Conservation (phyloP, 306 rosid genomes). For the Acacia crassicarpa region DNA sequence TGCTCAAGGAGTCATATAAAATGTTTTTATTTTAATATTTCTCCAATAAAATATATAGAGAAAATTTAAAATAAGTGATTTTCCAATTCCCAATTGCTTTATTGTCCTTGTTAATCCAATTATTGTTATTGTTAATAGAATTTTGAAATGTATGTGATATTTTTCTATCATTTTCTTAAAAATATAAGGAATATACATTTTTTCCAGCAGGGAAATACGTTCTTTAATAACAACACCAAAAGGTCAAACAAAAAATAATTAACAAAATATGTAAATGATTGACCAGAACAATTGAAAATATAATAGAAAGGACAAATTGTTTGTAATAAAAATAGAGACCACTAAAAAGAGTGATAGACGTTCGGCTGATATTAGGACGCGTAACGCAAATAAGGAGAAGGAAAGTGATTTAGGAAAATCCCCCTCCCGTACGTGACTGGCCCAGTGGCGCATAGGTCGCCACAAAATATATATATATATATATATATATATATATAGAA, state of each 20-base stretch:
- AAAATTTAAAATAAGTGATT: too few species aligned
- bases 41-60: background rate
- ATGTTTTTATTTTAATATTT: background rate
- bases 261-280: background rate
- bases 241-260: background rate
- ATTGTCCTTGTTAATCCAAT: too few species aligned
- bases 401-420: background rate
- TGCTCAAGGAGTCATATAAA: background rate
- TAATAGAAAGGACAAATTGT: background rate
- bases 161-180: too few species aligned
- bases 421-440: background rate
- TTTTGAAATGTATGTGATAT: too few species aligned
- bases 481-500: too few species aligned
- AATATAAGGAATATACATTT: background rate
- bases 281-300: too few species aligned
- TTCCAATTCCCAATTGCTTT: too few species aligned
- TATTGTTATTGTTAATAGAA: too few species aligned
- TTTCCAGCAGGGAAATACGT: background rate
- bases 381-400: background rate
- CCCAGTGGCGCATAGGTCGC: too few species aligned
- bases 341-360: background rate
- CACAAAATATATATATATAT: too few species aligned
- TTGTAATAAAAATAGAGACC: background rate
- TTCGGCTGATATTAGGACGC: constrained; percentile 11
- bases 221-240: background rate